A percentile compares a stretch with the other conserved stretches of the same genome.
Conservation (phyloP, 1,139 yeast species). For the Yamadazyma siamensis region DNA sequence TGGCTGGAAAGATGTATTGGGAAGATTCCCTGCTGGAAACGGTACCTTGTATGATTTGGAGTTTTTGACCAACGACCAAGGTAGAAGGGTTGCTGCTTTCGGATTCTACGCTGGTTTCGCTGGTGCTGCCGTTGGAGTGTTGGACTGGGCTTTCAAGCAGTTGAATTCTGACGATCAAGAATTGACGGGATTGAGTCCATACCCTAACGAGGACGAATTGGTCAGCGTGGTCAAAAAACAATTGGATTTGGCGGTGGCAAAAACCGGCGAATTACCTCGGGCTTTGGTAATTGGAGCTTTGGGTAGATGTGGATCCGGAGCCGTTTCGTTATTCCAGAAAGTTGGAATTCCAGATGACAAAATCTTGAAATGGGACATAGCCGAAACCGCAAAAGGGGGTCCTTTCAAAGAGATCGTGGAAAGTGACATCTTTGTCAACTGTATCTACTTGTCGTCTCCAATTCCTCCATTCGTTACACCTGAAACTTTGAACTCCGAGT, state of each 20-base stretch:
- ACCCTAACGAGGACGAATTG: conserved; percentile 73
- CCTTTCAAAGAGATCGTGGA: conserved; percentile 90
- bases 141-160: conserved; percentile 93
- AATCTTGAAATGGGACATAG: conserved; percentile 92
- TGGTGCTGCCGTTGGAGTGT: conserved; percentile 94
- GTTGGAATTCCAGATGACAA: conserved; percentile 86
- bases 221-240: conserved; percentile 66
- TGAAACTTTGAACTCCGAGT: conserved; percentile 58
- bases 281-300: conserved; percentile 93
- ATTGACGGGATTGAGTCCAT: conserved; percentile 76
- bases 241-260: conserved; percentile 55
- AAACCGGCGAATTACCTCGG: conserved; percentile 65
- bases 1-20: conserved; percentile 92
- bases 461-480: conserved; percentile 85
- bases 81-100: conserved; percentile 98
- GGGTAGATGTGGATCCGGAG: conserved; percentile 99
- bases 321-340: conserved; percentile 75
- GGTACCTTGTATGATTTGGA: conserved; percentile 92
- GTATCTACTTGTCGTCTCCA: conserved; percentile 90
- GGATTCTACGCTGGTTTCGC: conserved; percentile 99
- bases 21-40: conserved; percentile 86
- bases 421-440: conserved; percentile 88
- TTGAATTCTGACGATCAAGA: conserved; percentile 60
- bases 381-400: conserved; percentile 95
- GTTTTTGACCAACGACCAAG: conserved; percentile 88